Percentiles rank a stretch among this genome's conserved stretches.
Conservation (phyloP, 2,329 filamentous ascomycete species). For the Pseudogymnoascus sp. region DNA sequence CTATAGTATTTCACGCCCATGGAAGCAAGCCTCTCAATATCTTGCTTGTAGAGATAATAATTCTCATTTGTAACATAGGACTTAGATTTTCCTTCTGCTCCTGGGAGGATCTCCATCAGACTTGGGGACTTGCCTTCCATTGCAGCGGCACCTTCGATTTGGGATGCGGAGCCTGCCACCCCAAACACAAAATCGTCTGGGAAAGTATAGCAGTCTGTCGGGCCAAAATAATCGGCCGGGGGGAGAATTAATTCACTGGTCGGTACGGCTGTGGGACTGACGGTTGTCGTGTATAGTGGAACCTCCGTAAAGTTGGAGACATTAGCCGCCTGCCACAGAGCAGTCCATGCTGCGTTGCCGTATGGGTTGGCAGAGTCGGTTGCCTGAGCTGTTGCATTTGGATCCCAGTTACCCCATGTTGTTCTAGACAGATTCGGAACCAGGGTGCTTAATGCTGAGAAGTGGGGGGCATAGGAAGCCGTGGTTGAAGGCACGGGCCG, state of each 20-base stretch:
- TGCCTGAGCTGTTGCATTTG: slow-evolving; percentile 27
- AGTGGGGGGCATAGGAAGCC: slow-evolving; percentile 29
- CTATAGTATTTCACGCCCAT: slow-evolving; percentile 44
- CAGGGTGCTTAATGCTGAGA: slow-evolving; percentile 29
- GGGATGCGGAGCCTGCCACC: slow-evolving; percentile 38
- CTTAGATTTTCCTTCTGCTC: slow-evolving; percentile 1
- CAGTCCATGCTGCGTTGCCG: slow-evolving; percentile 33
- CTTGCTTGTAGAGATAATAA: slow-evolving; percentile 48
- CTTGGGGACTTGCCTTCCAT: slow-evolving; percentile 35
- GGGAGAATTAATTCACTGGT: slow-evolving; percentile 47
- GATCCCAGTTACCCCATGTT: slow-evolving; percentile 36
- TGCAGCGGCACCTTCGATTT: slow-evolving; percentile 38
- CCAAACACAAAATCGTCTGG: slow-evolving; percentile 40
- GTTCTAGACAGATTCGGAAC: slow-evolving; percentile 31
- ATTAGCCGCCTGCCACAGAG: slow-evolving; percentile 30
- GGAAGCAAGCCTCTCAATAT: slow-evolving; percentile 43
- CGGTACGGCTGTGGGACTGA: slow-evolving; percentile 45
- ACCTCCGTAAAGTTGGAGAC: slow-evolving; percentile 29
- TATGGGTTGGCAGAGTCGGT: slow-evolving; percentile 31
- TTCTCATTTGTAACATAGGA: slow-evolving; percentile 38
- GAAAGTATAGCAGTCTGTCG: slow-evolving; percentile 42
- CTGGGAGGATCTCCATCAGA: slow-evolving; percentile 31
- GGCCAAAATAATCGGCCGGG: slow-evolving; percentile 42
- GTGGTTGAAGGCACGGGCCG: slow-evolving; percentile 25
- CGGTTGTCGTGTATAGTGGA: slow-evolving; percentile 40